Evolutionary conservation across 2,329 filamentous ascomycete genomes (phyloP).

Genomic region (Colletotrichum sp.): DNA sequence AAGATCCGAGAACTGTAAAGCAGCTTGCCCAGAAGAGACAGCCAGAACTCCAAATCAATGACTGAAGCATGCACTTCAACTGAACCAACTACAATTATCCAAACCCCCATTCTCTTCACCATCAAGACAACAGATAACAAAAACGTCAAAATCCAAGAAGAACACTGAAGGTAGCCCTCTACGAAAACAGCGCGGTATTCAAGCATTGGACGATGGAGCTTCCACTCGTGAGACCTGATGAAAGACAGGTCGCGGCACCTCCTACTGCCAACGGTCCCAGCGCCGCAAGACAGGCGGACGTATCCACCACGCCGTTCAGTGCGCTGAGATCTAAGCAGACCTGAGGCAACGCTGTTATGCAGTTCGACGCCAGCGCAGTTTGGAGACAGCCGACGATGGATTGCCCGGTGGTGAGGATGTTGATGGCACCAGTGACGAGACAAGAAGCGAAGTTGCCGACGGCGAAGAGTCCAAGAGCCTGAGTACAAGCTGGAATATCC

Average conservation of each 20-base stretch:
- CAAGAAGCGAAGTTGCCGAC: neutral
- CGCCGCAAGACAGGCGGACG: neutral
- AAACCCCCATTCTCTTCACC: too few species aligned
- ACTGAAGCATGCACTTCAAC: too few species aligned
- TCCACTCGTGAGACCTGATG: neutral
- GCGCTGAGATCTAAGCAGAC: neutral
- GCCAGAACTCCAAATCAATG: too few species aligned
- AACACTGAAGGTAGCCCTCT: neutral
- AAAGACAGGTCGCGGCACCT: accelerated
- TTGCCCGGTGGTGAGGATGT: neutral
- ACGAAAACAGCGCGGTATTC: neutral
- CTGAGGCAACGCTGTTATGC: neutral
- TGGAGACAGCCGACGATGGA: neutral
- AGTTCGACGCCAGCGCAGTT: neutral
- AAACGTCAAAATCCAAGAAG: too few species aligned
- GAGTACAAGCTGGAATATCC: neutral
- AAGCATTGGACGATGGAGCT: neutral
- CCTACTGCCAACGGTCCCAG: neutral
- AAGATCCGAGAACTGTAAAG: too few species aligned
- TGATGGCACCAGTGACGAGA: neutral
- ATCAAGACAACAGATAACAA: too few species aligned
- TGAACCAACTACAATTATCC: too few species aligned
- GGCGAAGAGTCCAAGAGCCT: neutral
- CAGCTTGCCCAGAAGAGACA: too few species aligned
- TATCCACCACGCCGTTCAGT: neutral